These are phyloP conservation scores for Nitzschia sp. DNA, from an alignment of 108 stramenopile species.

Conservation along the genomic window DNA sequence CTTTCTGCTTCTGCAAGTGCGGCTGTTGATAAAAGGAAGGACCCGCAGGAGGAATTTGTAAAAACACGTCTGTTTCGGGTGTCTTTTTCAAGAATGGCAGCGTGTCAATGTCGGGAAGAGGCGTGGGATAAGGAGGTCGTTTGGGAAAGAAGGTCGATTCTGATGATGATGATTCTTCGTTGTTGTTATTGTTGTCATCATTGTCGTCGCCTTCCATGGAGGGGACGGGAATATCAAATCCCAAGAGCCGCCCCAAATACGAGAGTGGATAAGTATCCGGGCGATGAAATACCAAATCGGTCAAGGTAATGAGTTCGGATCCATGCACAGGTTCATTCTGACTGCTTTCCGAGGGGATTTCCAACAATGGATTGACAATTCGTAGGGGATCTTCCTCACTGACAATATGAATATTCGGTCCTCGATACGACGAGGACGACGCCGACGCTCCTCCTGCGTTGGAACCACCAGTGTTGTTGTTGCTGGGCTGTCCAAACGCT, in stretches of 20 bases:
- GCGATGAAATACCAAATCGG: slow-evolving; percentile 50
- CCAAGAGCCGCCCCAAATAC: slow-evolving; percentile 65
- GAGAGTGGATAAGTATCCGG: slow-evolving; percentile 79
- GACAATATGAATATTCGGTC: slow-evolving; percentile 6
- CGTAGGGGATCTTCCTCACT: slow-evolving; percentile 54
- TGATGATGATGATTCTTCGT: too few species aligned
- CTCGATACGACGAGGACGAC: not conserved
- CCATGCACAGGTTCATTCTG: slow-evolving; percentile 40
- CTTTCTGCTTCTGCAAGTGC: not conserved
- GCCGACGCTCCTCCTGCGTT: not conserved
- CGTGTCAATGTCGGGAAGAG: slow-evolving; percentile 23
- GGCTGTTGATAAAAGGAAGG: not conserved
- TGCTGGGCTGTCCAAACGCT: not conserved
- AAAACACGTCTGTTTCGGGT: slow-evolving; percentile 16
- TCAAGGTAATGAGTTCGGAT: slow-evolving; percentile 47
- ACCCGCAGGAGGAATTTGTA: slow-evolving; percentile 15
- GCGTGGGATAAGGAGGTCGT: slow-evolving; percentile 11
- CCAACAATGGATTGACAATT: slow-evolving; percentile 55
- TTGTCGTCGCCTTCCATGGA: not conserved
- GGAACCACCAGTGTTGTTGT: not conserved
- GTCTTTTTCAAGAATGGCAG: slow-evolving; percentile 12
- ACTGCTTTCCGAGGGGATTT: slow-evolving; percentile 20
- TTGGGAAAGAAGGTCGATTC: not conserved
- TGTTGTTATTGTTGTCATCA: not conserved
- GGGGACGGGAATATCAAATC: slow-evolving; percentile 58